Evolutionary conservation across 1,139 yeast species (phyloP), one percentile per base, ranked within the genome.

Genomic region (Debaryomyces udenii): DNA sequence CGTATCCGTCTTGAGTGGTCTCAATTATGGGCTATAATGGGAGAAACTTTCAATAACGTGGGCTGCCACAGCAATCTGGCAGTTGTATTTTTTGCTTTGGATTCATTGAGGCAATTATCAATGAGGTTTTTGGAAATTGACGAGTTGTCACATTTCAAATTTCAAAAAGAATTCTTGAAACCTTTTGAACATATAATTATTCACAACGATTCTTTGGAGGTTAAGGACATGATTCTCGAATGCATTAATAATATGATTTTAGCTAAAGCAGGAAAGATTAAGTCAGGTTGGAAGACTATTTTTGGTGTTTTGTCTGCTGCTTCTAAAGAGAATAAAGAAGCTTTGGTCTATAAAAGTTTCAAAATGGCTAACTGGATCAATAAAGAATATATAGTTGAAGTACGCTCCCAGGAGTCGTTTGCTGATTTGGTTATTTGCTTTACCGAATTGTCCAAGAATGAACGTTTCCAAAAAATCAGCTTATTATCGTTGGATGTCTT

Each of bases 1-100:
- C 86, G 99, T 71, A 90, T 94, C 54, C 82, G 96, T 60, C 83
- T 94, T 49, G 97, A 94, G 66, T 94, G 99, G 98, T 81, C 96
- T 6, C 95, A 89, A 44, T 72, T 94, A 45, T 94, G 99, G 99
- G 78, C 86, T 6, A 85, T 88, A 9, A 86, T 94, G 86, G 96
- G 96, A 9, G 87, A 80, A 48, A 88, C 90, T 32, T 93, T 94
- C 66, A 88, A 89, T 50, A 78, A 74, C 35, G 93, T 90, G 48
- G 96, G 96, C 2, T 84, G 95, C 47, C 88, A 87, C 56, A 65
- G 76, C 38, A 93, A 91, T 55, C 70, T 77, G 38, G 81, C 83
- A 2, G 86, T 93, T 49, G 93, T 87, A 4, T 83, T 86, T 52
- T 90, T 93, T 66, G 98, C 99, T 0, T 72, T 94, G 44, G 99